phyloP scores from a whole-genome alignment of 1,139 yeast genomes.

The Yamadazyma conglobata region DNA sequence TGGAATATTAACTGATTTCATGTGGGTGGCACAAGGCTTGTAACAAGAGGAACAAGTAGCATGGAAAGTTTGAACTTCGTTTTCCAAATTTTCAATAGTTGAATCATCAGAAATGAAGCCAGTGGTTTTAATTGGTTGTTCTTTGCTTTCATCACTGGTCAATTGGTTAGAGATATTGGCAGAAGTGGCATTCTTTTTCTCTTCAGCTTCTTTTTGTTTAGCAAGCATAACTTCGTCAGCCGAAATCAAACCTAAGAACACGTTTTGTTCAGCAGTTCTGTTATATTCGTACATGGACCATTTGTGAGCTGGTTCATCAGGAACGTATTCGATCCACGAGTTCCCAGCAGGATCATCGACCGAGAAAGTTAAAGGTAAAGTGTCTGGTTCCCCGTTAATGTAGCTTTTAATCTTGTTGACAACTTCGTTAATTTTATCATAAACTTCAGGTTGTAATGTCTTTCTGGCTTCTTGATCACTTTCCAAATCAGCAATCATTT shows the following conservation, averaged over 20 bases:
- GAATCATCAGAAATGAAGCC: constrained; percentile 65
- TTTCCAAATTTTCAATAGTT: constrained; percentile 79
- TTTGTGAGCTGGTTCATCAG: constrained; percentile 85
- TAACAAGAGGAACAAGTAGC: constrained; percentile 93
- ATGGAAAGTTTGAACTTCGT: constrained; percentile 88
- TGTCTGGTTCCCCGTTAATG: constrained; percentile 60
- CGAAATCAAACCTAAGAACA: constrained; percentile 78
- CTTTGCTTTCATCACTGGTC: constrained; percentile 18
- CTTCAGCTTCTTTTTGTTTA: constrained; percentile 37
- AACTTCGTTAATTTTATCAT: constrained; percentile 70
- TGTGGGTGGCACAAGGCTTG: constrained; percentile 81
- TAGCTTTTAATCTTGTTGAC: constrained; percentile 56
- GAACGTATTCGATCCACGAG: constrained; percentile 90
- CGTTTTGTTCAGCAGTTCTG: constrained; percentile 87
- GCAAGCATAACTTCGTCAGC: constrained; percentile 69
- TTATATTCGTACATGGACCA: constrained; percentile 85
- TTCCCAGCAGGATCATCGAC: constrained; percentile 97
- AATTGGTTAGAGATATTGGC: constrained; percentile 24
- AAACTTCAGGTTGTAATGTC: constrained; percentile 66
- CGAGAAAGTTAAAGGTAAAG: constrained; percentile 74
- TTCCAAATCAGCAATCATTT: constrained; percentile 79
- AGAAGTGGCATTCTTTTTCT: constrained; percentile 37
- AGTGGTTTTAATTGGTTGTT: constrained; percentile 33
- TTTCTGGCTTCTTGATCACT: constrained; percentile 81
- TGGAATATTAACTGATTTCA: constrained; percentile 96